These are phyloP conservation scores for Clarireedia paspali DNA, from an alignment of 2,329 filamentous ascomycete genomes.

Conservation along the genomic window DNA sequence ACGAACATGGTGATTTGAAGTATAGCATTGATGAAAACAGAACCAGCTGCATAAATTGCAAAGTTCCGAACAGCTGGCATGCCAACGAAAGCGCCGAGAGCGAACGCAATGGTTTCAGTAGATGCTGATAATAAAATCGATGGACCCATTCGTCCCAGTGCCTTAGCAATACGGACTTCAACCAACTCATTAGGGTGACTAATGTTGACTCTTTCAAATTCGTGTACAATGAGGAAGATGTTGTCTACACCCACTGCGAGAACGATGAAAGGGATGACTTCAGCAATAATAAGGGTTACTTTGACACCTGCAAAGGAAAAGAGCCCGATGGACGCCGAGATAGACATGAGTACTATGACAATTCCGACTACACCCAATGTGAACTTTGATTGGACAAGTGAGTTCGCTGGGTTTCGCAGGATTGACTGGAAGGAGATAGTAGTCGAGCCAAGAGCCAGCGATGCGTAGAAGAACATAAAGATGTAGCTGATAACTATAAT, in stretches of 20 bases:
- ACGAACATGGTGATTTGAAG: conserved; percentile 97
- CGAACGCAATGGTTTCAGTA: conserved; percentile 90
- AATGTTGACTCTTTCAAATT: conserved; percentile 90
- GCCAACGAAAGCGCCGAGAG: conserved; percentile 84
- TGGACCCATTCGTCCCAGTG: conserved; percentile 92
- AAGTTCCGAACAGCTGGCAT: conserved; percentile 99
- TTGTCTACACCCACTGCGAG: conserved; percentile 97
- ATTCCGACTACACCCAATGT: conserved; percentile 92
- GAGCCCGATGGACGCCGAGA: conserved; percentile 86
- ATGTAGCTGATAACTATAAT: conserved; percentile 96
- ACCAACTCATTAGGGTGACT: conserved; percentile 86
- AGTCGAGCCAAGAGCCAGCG: conserved; percentile 82
- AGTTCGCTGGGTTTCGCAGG: conserved; percentile 71
- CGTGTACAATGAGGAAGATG: conserved; percentile 96
- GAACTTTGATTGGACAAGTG: conserved; percentile 93
- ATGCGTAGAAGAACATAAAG: conserved; percentile 98
- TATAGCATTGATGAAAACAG: conserved; percentile 94
- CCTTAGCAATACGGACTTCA: conserved; percentile 75
- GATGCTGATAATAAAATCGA: conserved; percentile 93
- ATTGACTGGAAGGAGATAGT: conserved; percentile 71
- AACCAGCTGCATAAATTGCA: conserved; percentile 90
- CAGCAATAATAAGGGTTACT: conserved; percentile 93
- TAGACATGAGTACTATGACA: conserved; percentile 93
- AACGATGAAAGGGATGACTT: conserved; percentile 96
- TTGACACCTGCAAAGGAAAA: conserved; percentile 91